Conservation (phyloP, 371 early-diverging fungal species). For the Amoeboaphelidium protococcarum region DNA sequence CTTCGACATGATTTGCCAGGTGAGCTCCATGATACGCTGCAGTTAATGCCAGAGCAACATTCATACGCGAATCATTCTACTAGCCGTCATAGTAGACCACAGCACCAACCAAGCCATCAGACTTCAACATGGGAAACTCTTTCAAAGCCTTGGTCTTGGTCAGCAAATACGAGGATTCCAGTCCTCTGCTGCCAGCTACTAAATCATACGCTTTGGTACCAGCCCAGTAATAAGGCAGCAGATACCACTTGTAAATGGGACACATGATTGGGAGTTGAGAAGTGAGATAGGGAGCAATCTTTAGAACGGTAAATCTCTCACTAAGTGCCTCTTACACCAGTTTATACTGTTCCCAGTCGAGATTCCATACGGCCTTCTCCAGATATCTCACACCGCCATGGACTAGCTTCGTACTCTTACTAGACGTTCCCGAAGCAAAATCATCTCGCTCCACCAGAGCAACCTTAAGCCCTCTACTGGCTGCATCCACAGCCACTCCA, state of each 20-base stretch:
- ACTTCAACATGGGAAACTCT: slow-evolving; percentile 82
- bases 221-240: slow-evolving; percentile 88
- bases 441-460: slow-evolving; percentile 94
- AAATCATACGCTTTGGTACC: slow-evolving; percentile 90
- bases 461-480: slow-evolving; percentile 80
- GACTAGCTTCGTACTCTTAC: slow-evolving; percentile 90
- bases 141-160: slow-evolving; percentile 58
- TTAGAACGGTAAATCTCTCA: slow-evolving; percentile 80
- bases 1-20: slow-evolving; percentile 86
- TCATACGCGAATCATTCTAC: slow-evolving; percentile 94
- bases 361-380: slow-evolving; percentile 85
- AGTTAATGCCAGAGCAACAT: slow-evolving; percentile 82
- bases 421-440: slow-evolving; percentile 84
- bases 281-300: slow-evolving; percentile 85
- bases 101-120: slow-evolving; percentile 68
- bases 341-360: slow-evolving; percentile 89
- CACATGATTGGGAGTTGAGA: slow-evolving; percentile 84
- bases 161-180: slow-evolving; percentile 67
- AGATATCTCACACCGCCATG: slow-evolving; percentile 99
- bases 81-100: slow-evolving; percentile 92
- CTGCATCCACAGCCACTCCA: slow-evolving; percentile 92
- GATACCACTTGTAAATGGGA: slow-evolving; percentile 84
- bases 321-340: slow-evolving; percentile 88
- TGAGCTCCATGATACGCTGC: slow-evolving; percentile 81
- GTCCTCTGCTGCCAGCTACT: slow-evolving; percentile 62